These are phyloP conservation scores for Saturnispora saitoi DNA, from an alignment of 805 yeast genomes.

Conservation along the genomic window DNA sequence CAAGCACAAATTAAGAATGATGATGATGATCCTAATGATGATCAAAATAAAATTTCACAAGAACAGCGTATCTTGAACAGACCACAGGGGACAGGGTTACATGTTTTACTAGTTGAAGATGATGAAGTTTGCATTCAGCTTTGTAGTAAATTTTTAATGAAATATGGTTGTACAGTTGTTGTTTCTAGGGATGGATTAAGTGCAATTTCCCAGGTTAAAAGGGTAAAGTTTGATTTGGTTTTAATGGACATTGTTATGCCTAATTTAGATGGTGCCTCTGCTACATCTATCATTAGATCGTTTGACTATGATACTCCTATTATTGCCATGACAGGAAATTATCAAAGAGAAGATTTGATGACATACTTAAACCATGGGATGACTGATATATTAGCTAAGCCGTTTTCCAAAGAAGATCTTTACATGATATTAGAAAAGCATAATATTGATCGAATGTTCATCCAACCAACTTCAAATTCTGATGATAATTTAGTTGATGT, in stretches of 20 bases:
- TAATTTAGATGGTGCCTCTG: slow-evolving; percentile 80
- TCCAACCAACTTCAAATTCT: slow-evolving; percentile 14
- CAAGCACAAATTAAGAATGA: slow-evolving; percentile 3
- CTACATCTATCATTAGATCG: slow-evolving; percentile 79
- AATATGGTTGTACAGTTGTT: slow-evolving; percentile 88
- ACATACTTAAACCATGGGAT: slow-evolving; percentile 80
- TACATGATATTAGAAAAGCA: slow-evolving; percentile 72
- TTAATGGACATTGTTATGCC: slow-evolving; percentile 90
- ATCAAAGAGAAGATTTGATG: slow-evolving; percentile 71
- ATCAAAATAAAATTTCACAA: slow-evolving; percentile 1
- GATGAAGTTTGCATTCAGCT: slow-evolving; percentile 76
- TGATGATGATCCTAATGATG: neutral
- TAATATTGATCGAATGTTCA: slow-evolving; percentile 36
- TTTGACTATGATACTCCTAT: slow-evolving; percentile 84
- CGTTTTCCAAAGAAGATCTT: slow-evolving; percentile 82
- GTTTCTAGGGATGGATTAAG: slow-evolving; percentile 88
- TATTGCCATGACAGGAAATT: slow-evolving; percentile 90
- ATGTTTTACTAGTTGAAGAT: slow-evolving; percentile 71
- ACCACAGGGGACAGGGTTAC: slow-evolving; percentile 38
- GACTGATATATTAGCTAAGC: slow-evolving; percentile 89
- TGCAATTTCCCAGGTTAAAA: slow-evolving; percentile 71
- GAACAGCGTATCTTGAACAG: slow-evolving; percentile 19
- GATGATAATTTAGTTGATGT: neutral
- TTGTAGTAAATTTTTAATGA: slow-evolving; percentile 71
- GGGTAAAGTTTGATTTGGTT: slow-evolving; percentile 64